phyloP scores from a whole-genome alignment of 2,329 filamentous ascomycete genomes.

The Cladosporium halotolerans region DNA sequence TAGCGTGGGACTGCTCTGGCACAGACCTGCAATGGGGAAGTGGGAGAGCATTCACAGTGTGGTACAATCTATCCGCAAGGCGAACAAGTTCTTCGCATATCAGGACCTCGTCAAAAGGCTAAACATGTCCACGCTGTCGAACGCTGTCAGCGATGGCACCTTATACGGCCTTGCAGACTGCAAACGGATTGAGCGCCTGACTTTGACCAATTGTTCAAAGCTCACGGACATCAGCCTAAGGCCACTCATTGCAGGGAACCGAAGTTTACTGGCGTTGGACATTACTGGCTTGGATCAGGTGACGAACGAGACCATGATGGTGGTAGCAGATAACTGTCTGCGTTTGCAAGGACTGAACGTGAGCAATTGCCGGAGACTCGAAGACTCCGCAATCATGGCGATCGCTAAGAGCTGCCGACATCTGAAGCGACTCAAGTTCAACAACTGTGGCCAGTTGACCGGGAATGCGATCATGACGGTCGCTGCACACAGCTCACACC shows the following conservation, averaged over 20 bases:
- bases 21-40: slow-evolving; percentile 81
- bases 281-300: slow-evolving; percentile 76
- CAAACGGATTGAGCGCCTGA: slow-evolving; percentile 86
- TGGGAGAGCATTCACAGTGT: slow-evolving; percentile 78
- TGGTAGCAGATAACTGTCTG: slow-evolving; percentile 73
- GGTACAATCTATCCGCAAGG: slow-evolving; percentile 66
- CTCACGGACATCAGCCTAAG: slow-evolving; percentile 80
- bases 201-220: slow-evolving; percentile 79
- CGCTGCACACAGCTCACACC: slow-evolving; percentile 79
- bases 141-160: slow-evolving; percentile 80
- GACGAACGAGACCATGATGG: slow-evolving; percentile 71
- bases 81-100: slow-evolving; percentile 80
- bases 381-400: slow-evolving; percentile 74
- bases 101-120: slow-evolving; percentile 84
- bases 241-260: slow-evolving; percentile 70
- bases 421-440: slow-evolving; percentile 92
- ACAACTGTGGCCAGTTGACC: slow-evolving; percentile 79
- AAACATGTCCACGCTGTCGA: slow-evolving; percentile 74
- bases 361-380: slow-evolving; percentile 75
- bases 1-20: slow-evolving; percentile 89
- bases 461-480: slow-evolving; percentile 79
- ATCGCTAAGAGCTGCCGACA: slow-evolving; percentile 78
- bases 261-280: slow-evolving; percentile 79
- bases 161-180: slow-evolving; percentile 74
- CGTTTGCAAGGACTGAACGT: slow-evolving; percentile 90